A percentile compares a stretch with the other conserved stretches of the same genome.
Evolutionary conservation across 257 asterid species (phyloP).

Genomic region (Solanum dulcamara): DNA sequence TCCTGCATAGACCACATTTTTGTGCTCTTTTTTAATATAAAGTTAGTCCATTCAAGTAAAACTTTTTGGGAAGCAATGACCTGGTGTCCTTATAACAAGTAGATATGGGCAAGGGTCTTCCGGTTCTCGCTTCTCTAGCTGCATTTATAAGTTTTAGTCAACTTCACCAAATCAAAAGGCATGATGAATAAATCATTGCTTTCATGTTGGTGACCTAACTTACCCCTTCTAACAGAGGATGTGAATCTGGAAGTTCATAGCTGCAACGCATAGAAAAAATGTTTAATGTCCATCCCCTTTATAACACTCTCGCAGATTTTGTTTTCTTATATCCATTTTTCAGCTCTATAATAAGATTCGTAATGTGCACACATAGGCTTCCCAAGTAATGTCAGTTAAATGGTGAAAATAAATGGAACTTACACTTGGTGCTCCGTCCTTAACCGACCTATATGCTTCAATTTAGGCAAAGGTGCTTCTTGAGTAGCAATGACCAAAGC

Average conservation of each 20-base stretch:
- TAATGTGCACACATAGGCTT: not conserved
- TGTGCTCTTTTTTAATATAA: not conserved
- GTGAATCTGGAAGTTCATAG: slow-evolving; percentile 18
- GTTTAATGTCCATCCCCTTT: not conserved
- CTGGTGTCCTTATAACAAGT: slow-evolving; percentile 19
- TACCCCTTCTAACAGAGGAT: slow-evolving; percentile 16
- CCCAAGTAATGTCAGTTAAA: not conserved
- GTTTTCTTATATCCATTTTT: not conserved
- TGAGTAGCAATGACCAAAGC: slow-evolving; percentile 10
- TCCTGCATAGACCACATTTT: not conserved
- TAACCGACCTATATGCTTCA: not conserved
- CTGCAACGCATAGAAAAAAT: slow-evolving; percentile 2
- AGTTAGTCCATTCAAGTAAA: not conserved
- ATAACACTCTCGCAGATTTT: not conserved
- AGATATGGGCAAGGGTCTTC: slow-evolving; percentile 15
- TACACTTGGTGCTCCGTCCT: slow-evolving; percentile 30
- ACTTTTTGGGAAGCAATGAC: not conserved
- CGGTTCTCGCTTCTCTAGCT: slow-evolving; percentile 14
- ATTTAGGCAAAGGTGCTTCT: slow-evolving; percentile 8
- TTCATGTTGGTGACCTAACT: not conserved
- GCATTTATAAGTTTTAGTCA: not conserved
- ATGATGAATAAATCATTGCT: not conserved
- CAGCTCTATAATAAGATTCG: not conserved
- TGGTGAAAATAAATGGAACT: not conserved
- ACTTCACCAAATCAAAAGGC: not conserved